Evolutionary conservation across 2,329 filamentous ascomycete genomes (phyloP).

Genomic region (Colletotrichum nymphaeae): DNA sequence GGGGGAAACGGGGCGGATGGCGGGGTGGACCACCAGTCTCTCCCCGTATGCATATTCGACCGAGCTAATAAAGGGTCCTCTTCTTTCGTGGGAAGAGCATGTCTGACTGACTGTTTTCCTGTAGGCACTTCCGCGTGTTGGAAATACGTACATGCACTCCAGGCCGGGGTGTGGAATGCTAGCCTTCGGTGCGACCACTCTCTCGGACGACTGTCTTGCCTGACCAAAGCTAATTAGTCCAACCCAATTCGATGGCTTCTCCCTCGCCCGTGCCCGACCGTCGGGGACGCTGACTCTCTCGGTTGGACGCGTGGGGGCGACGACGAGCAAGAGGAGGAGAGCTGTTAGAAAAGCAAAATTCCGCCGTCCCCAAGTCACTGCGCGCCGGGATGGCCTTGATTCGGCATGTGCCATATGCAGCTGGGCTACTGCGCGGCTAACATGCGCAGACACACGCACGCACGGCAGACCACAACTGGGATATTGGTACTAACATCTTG

Average conservation of each 20-base stretch:
- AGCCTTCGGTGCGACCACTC: neutral
- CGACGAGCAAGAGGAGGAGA: neutral
- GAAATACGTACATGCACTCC: neutral
- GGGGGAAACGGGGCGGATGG: neutral
- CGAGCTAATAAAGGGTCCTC: slow-evolving; percentile 13
- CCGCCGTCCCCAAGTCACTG: slow-evolving; percentile 11
- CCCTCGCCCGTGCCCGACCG: slow-evolving; percentile 10
- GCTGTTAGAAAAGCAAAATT: slow-evolving; percentile 25
- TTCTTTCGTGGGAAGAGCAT: neutral
- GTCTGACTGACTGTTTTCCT: neutral
- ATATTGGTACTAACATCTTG: neutral
- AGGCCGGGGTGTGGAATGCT: neutral
- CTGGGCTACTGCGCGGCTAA: slow-evolving; percentile 2
- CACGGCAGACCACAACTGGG: neutral
- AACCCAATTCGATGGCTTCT: neutral
- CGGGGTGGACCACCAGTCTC: slow-evolving; percentile 7
- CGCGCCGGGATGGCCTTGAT: slow-evolving; percentile 3
- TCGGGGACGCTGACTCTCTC: slow-evolving; percentile 13
- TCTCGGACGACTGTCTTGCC: slow-evolving; percentile 5
- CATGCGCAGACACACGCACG: neutral
- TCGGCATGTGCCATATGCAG: slow-evolving; percentile 17
- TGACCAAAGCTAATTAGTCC: slow-evolving; percentile 2
- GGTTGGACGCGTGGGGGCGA: slow-evolving; percentile 6
- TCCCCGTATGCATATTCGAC: neutral
- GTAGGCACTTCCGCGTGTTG: neutral